Conservation (phyloP, 441 rosid genomes). For the Pelargonium australe region DNA sequence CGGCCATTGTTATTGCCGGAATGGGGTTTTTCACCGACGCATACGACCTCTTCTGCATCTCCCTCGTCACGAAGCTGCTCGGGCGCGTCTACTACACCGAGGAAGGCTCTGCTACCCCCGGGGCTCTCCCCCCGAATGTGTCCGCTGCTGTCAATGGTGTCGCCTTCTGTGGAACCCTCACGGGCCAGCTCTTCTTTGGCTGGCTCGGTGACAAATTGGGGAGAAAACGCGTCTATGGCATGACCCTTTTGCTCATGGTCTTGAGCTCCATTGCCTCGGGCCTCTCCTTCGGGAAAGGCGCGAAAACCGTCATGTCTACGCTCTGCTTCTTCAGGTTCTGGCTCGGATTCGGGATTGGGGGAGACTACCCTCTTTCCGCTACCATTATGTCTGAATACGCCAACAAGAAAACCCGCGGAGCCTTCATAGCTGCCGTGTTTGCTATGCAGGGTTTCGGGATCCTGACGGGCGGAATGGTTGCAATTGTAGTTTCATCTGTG, state of each 20-base stretch:
- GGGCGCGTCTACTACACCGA: too few relatives aligned
- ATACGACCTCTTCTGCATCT: conserved; percentile 32
- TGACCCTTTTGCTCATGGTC: conserved; percentile 48
- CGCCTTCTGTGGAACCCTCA: too few relatives aligned
- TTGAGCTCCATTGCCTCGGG: conserved; percentile 44
- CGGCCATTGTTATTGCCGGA: background rate
- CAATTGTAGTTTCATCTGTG: conserved; percentile 33
- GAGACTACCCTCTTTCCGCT: conserved; percentile 59
- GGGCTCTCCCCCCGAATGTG: too few relatives aligned
- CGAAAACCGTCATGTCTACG: conserved; percentile 31
- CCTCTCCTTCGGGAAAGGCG: conserved; percentile 40
- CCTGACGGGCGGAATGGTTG: conserved; percentile 38
- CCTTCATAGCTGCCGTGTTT: conserved; percentile 50
- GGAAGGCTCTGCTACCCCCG: too few relatives aligned
- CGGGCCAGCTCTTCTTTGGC: too few relatives aligned
- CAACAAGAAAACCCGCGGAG: too few relatives aligned
- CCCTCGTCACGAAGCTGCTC: too few relatives aligned
- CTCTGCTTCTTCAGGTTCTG: conserved; percentile 57
- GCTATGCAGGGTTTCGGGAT: conserved; percentile 62
- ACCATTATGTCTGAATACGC: conserved; percentile 57
- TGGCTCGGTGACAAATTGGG: conserved; percentile 50
- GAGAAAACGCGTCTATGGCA: conserved; percentile 47
- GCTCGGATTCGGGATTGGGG: conserved; percentile 60
- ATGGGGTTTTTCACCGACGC: background rate
- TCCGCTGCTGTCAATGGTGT: too few relatives aligned